Conservation (phyloP, 2,329 filamentous ascomycete species). For the Fusarium falciforme region DNA sequence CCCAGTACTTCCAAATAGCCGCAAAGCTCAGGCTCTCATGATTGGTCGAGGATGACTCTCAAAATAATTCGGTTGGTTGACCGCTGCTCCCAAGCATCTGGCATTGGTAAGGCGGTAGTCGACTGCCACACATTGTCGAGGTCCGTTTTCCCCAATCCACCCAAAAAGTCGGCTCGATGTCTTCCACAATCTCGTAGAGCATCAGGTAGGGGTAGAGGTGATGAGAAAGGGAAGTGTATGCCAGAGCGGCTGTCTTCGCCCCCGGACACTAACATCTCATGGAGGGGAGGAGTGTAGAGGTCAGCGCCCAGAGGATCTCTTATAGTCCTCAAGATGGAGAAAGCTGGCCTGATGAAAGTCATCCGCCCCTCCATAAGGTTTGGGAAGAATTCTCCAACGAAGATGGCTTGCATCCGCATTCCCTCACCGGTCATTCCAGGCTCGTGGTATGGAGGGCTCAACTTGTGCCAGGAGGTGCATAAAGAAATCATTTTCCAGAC, state of each 20-base stretch:
- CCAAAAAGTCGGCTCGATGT: neutral
- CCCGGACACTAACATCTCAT: neutral
- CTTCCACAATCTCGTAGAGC: no score
- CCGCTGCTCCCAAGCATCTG: neutral
- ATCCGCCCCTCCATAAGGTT: constrained; percentile 31
- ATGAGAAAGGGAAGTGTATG: neutral
- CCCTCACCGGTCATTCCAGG: constrained; percentile 34
- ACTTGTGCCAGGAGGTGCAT: constrained; percentile 24
- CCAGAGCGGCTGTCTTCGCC: no score
- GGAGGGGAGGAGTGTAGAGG: neutral
- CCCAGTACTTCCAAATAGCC: neutral
- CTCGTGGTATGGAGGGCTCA: constrained; percentile 34
- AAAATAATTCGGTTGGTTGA: neutral
- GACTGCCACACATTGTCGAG: neutral
- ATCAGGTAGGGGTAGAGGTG: neutral
- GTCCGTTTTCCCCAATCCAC: neutral
- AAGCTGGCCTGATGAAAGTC: constrained; percentile 13
- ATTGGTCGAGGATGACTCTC: neutral
- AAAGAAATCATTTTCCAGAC: constrained; percentile 25
- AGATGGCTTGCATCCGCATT: constrained; percentile 39
- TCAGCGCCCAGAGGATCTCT: constrained; percentile 11
- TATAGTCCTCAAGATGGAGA: constrained; percentile 17
- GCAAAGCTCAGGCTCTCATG: neutral
- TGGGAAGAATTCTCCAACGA: constrained; percentile 34
- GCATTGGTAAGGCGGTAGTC: neutral